Evolutionary conservation across 768 basidiomycete genomes (phyloP).

Genomic region (Piloderma croceum): DNA sequence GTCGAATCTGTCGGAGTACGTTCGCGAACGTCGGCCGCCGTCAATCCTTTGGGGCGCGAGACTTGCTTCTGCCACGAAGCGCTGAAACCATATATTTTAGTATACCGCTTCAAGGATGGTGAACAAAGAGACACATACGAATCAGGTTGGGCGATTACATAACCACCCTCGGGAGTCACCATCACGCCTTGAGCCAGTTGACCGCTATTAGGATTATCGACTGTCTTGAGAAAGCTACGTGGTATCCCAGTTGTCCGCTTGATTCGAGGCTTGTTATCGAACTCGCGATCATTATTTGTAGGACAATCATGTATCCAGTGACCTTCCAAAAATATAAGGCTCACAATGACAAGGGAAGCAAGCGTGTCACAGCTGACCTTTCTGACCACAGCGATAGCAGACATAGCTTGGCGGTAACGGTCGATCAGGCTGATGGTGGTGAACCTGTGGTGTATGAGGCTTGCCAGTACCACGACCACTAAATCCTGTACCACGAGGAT

Average conservation of each 20-base stretch:
- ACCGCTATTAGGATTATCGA: constrained; percentile 76
- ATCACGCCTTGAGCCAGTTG: constrained; percentile 83
- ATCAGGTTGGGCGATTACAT: constrained; percentile 96
- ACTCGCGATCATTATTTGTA: constrained; percentile 93
- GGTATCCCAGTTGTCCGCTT: constrained; percentile 99
- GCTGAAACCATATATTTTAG: constrained; percentile 33
- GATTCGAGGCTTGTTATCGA: constrained; percentile 89
- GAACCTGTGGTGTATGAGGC: constrained; percentile 43
- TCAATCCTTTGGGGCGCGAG: constrained; percentile 70
- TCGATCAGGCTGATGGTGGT: constrained; percentile 57
- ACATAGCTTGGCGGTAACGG: constrained; percentile 94
- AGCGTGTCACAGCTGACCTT: constrained; percentile 51
- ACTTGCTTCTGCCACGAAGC: constrained; percentile 95
- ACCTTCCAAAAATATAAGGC: constrained; percentile 42
- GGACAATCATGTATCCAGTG: constrained; percentile 99
- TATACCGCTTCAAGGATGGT: background rate
- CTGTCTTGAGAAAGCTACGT: constrained; percentile 92
- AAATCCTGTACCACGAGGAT: constrained; percentile 60
- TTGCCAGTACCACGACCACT: constrained; percentile 57
- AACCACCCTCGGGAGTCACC: constrained; percentile 98
- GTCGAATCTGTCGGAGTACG: constrained; percentile 71
- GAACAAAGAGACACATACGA: constrained; percentile 42
- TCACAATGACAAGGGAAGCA: constrained; percentile 1
- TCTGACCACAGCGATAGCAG: constrained; percentile 97
- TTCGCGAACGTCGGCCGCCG: constrained; percentile 86